Conservation (phyloP, 768 basidiomycete species). For the Mycena filopes region DNA sequence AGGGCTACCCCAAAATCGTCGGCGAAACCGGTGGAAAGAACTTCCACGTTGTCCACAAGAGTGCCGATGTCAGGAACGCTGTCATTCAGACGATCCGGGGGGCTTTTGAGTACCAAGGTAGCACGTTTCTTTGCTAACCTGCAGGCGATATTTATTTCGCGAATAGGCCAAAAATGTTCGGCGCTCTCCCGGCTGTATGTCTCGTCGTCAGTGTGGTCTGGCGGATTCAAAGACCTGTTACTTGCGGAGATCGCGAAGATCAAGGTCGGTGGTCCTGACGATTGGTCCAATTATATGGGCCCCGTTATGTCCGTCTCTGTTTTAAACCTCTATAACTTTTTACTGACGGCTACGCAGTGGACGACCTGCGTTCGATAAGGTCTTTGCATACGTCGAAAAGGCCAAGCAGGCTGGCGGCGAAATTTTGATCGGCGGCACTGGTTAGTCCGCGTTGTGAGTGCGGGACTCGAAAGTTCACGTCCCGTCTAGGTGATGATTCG, state of each 20-base stretch:
- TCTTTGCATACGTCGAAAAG: constrained; percentile 82
- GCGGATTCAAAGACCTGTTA: constrained; percentile 86
- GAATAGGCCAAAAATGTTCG: constrained; percentile 94
- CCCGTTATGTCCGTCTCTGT: constrained; percentile 84
- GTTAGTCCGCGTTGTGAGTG: constrained; percentile 47
- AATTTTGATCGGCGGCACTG: constrained; percentile 85
- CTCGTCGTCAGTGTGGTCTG: constrained; percentile 84
- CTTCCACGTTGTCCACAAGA: constrained; percentile 92
- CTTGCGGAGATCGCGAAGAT: constrained; percentile 84
- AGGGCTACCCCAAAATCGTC: constrained; percentile 91
- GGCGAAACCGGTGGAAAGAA: constrained; percentile 99
- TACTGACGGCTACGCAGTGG: constrained; percentile 58
- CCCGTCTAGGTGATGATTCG: constrained; percentile 78
- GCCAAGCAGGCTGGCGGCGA: constrained; percentile 93
- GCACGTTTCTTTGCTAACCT: constrained; percentile 22
- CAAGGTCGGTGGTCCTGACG: constrained; percentile 79
- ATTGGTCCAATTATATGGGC: constrained; percentile 91
- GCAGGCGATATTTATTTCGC: not conserved
- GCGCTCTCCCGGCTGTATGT: constrained; percentile 94
- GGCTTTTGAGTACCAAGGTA: constrained; percentile 96
- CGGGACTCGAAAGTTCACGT: not conserved
- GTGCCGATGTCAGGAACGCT: constrained; percentile 90
- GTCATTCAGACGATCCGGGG: constrained; percentile 88
- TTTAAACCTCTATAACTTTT: not conserved
- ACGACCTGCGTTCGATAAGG: constrained; percentile 89